phyloP scores from a whole-genome alignment of 208 protist genomes.

The Trypanosoma lewisi region DNA sequence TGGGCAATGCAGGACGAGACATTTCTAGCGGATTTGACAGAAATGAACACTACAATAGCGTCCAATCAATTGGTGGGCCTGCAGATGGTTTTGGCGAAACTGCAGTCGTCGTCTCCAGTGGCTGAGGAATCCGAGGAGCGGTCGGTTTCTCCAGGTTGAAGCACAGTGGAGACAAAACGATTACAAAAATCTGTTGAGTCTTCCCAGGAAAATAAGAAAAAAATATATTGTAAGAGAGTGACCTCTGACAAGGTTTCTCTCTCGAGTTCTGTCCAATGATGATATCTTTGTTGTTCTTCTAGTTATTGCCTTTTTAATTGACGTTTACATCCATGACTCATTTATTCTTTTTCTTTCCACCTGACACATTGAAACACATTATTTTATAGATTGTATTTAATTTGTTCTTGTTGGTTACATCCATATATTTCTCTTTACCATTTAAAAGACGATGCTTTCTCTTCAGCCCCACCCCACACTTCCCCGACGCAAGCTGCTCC shows the following conservation, averaged over 20 bases:
- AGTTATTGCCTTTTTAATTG: background rate
- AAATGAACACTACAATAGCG: constrained; percentile 62
- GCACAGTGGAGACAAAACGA: constrained; percentile 4
- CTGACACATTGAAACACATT: too few relatives aligned
- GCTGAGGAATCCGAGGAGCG: background rate
- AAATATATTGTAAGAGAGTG: too few relatives aligned
- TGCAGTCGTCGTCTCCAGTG: background rate
- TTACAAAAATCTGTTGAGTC: too few relatives aligned
- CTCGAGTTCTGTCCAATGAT: background rate
- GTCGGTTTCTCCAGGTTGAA: background rate
- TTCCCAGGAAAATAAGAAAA: too few relatives aligned
- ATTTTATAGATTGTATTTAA: constrained; percentile 7
- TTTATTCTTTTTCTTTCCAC: too few relatives aligned
- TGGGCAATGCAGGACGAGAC: constrained; percentile 45
- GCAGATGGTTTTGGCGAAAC: constrained; percentile 56
- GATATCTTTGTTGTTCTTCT: background rate
- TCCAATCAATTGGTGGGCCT: constrained; percentile 54
- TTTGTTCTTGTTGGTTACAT: constrained; percentile 18
- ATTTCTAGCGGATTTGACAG: constrained; percentile 43
- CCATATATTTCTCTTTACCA: too few relatives aligned
- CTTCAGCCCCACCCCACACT: constrained; percentile 61
- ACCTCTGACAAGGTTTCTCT: too few relatives aligned
- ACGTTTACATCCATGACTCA: too few relatives aligned
- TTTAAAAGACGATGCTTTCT: constrained; percentile 49
- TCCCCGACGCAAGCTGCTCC: constrained; percentile 75